Percentiles rank a stretch among this genome's conserved stretches.
phyloP scores from a whole-genome alignment of 1,284 basidiomycete genomes.

The Ustilago hordei region DNA sequence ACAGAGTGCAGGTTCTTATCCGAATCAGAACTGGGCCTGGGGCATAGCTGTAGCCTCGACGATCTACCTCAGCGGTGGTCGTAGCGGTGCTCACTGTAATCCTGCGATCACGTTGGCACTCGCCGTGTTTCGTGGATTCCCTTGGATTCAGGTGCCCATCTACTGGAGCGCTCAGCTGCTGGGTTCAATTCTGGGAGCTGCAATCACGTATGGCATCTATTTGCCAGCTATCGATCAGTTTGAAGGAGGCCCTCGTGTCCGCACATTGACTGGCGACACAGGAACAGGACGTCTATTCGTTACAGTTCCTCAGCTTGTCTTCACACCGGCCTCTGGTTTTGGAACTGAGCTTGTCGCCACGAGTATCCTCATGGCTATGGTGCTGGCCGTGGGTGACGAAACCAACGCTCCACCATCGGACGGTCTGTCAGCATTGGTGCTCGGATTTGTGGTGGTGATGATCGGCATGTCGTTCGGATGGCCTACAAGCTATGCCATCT shows the following conservation, averaged over 20 bases:
- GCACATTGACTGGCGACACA: constrained; percentile 73
- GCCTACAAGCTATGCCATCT: constrained; percentile 76
- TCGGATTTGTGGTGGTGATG: constrained; percentile 75
- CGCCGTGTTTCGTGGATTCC: constrained; percentile 79
- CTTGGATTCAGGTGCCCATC: constrained; percentile 81
- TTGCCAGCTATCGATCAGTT: constrained; percentile 79
- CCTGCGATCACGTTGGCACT: constrained; percentile 74
- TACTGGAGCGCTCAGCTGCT: constrained; percentile 80
- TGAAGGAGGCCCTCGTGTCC: constrained; percentile 76
- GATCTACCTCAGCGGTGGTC: constrained; percentile 57
- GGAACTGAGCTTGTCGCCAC: constrained; percentile 55
- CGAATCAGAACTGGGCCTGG: constrained; percentile 59
- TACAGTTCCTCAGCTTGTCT: constrained; percentile 73
- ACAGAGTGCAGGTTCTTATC: constrained; percentile 32
- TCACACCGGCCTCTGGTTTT: constrained; percentile 33
- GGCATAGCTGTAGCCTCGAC: constrained; percentile 57
- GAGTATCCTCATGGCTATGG: constrained; percentile 55
- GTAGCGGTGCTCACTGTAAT: constrained; percentile 55
- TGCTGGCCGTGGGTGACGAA: constrained; percentile 43
- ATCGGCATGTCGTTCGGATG: constrained; percentile 75
- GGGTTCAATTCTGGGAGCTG: constrained; percentile 79
- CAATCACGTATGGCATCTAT: constrained; percentile 80
- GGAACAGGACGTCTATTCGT: constrained; percentile 80
- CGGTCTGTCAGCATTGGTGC: constrained; percentile 74
- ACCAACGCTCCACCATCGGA: constrained; percentile 73